phyloP scores from a whole-genome alignment of 2,329 filamentous ascomycete genomes.

The Acrocalymma vagum region DNA sequence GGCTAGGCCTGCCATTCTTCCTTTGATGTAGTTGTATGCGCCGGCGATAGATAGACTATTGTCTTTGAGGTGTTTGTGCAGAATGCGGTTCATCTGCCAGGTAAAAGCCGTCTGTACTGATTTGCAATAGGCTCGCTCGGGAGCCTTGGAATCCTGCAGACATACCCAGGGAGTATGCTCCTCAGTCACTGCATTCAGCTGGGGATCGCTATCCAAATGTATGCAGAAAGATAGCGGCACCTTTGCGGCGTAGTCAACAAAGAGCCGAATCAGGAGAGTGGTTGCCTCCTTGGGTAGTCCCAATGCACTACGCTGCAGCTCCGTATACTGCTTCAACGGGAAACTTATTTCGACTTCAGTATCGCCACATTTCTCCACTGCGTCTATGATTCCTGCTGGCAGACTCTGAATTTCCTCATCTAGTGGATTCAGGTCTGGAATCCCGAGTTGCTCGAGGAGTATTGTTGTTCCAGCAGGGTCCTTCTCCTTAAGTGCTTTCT shows the following conservation, averaged over 20 bases:
- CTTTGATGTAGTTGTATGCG: slow-evolving; percentile 22
- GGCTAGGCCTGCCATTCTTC: slow-evolving; percentile 16
- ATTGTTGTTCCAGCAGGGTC: slow-evolving; percentile 36
- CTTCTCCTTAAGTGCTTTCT: slow-evolving; percentile 27
- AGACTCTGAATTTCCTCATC: slow-evolving; percentile 37
- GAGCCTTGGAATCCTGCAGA: slow-evolving; percentile 14
- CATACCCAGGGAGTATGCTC: slow-evolving; percentile 31
- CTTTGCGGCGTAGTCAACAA: slow-evolving; percentile 11
- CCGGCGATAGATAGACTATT: slow-evolving; percentile 14
- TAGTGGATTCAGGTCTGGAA: slow-evolving; percentile 30
- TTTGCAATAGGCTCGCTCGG: slow-evolving; percentile 27
- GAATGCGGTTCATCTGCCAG: slow-evolving; percentile 34
- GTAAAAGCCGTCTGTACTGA: slow-evolving; percentile 23
- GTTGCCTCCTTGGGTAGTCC: slow-evolving; percentile 30
- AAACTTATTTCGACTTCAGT: slow-evolving; percentile 40
- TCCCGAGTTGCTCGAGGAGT: slow-evolving; percentile 30
- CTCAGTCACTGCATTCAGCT: slow-evolving; percentile 13
- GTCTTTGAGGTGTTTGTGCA: slow-evolving; percentile 23
- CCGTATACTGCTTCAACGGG: slow-evolving; percentile 26
- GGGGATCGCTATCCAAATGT: slow-evolving; percentile 33
- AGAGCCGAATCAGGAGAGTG: slow-evolving; percentile 33
- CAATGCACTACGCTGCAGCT: slow-evolving; percentile 34
- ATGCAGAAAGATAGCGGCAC: slow-evolving; percentile 33
- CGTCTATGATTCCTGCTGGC: slow-evolving; percentile 27
- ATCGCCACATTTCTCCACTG: slow-evolving; percentile 32